phyloP scores from a whole-genome alignment of 2,329 filamentous ascomycete species.

The Diplodia mutila region DNA sequence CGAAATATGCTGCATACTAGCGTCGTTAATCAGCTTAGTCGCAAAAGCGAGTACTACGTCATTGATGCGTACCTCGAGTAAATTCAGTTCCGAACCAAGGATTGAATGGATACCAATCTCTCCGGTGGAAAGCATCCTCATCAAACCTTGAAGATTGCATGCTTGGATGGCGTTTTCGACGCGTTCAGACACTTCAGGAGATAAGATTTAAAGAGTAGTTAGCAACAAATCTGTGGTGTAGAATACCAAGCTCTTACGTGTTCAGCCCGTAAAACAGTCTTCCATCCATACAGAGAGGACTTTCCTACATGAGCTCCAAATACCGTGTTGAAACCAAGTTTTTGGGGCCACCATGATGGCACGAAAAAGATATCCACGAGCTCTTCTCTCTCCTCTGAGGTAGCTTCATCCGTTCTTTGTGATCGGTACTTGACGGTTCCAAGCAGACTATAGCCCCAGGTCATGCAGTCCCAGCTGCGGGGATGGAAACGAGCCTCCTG shows the following conservation, averaged over 20 bases:
- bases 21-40: background rate
- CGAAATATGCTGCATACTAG: background rate
- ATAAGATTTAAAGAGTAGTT: background rate
- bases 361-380: background rate
- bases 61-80: background rate
- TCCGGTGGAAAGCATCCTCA: background rate
- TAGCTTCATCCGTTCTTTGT: background rate
- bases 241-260: background rate
- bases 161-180: fast-evolving
- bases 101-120: background rate
- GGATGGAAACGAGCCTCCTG: background rate
- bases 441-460: background rate
- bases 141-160: background rate
- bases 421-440: background rate
- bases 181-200: fast-evolving
- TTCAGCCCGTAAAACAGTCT: background rate
- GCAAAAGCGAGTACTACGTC: too few species aligned
- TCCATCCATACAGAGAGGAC: background rate
- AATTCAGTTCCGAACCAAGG: fast-evolving
- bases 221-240: background rate
- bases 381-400: background rate
- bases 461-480: background rate
- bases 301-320: background rate
- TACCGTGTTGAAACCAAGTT: background rate
- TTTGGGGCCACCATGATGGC: slow-evolving; percentile 1